Percentiles rank a stretch among this genome's conserved stretches.
Conservation (phyloP, 1,139 yeast genomes). For the Debaryomyces coudertii region DNA sequence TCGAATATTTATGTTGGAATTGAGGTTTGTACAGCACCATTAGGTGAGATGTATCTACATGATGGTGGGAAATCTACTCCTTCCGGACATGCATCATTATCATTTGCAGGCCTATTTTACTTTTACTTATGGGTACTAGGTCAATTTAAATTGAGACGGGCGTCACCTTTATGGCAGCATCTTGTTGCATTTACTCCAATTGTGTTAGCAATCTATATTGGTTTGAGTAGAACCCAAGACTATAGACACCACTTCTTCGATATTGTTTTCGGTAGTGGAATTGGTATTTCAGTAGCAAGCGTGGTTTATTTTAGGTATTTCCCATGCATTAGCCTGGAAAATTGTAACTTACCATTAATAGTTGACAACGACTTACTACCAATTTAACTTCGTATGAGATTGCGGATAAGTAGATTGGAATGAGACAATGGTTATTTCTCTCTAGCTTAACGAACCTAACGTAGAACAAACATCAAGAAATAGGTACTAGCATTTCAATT, state of each 20-base stretch:
- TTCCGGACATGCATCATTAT: conserved; percentile 75
- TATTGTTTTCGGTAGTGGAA: conserved; percentile 54
- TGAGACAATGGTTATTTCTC: not conserved
- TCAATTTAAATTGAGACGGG: conserved; percentile 37
- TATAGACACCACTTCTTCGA: conserved; percentile 79
- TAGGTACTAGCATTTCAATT: not conserved
- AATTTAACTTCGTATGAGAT: not conserved
- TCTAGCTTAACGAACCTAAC: not conserved
- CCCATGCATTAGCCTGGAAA: conserved; percentile 1
- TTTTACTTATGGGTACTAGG: conserved; percentile 65
- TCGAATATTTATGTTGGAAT: conserved; percentile 40
- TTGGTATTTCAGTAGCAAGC: conserved; percentile 42
- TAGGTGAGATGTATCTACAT: conserved; percentile 52
- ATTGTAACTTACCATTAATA: conserved; percentile 1
- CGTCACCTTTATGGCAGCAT: conserved; percentile 20
- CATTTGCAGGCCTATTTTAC: conserved; percentile 69
- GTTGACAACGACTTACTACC: not conserved
- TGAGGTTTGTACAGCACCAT: conserved; percentile 41
- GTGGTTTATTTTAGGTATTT: conserved; percentile 21
- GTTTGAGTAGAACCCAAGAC: conserved; percentile 68
- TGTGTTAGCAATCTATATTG: conserved; percentile 51
- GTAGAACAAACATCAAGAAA: not conserved
- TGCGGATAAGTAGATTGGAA: not conserved
- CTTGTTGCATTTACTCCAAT: conserved; percentile 23
- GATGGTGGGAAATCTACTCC: conserved; percentile 86